Base-by-base conservation (phyloP, 345 rosid species). In the Cardamine resedifolia region DNA sequence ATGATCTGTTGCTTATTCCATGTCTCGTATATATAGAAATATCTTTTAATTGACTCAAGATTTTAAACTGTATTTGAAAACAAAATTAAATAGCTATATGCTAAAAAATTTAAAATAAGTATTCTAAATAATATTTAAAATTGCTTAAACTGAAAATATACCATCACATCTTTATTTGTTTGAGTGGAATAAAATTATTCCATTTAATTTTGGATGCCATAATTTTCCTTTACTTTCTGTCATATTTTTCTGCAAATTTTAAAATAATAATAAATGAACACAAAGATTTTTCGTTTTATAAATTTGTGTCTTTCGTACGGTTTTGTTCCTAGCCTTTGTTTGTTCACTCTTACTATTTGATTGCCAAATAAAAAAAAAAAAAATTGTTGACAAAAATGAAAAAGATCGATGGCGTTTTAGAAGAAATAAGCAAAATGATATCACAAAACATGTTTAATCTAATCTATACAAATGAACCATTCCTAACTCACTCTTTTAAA, bases 361-460 rank as follows among this genome's bases (percentile, higher is more conserved):
- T 41, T 28, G 15, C 41, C 44, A 57, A 58, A 47, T 1, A 58
- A 9, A 58, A 57, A 57, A 58, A 47, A 2, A 58, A 9, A 58
- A n/a, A 53, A 7, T 23, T 18, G 53, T 55, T 55, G 14, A 55
- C 4, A 28, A 15, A 6, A 19, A 21, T 10, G 34, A 41, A 23
- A 58, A 11, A 58, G 15, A 43, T 68, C 4, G 21, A 21, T 33
- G 10, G 3, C 45, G n/a, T 20, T 19, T 44, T 44, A 36, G 11
- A 71, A 0, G 30, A 60, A 60, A 36, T n/a, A 50, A 10, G 18
- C 16, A 16, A 47, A 36, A 24, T 18, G 6, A 24, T 26, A 45
- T 20, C 11, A 3, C 23, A 15, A 44, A 58, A 47, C 47, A 70
- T 58, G 74, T 44, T 30, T 52, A 33, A 36, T 66, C 36, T 66